Base-by-base conservation (phyloP, 768 basidiomycete genomes). In the Lenzites betulinus region DNA sequence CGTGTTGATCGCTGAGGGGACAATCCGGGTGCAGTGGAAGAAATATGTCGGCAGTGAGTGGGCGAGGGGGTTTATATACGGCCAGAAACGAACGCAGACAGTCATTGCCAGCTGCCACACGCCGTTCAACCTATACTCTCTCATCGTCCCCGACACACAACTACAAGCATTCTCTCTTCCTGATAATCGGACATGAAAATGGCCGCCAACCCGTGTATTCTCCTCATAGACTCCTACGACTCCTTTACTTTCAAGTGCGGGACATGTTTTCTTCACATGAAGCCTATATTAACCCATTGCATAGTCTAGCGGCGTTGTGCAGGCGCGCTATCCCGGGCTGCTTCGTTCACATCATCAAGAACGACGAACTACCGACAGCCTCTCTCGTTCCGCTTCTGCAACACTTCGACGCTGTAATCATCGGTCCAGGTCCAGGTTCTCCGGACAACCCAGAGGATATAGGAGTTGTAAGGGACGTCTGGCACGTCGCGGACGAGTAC, bases 381-480 rank as follows among this genome's bases (percentile, higher is more conserved):
- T 71, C 81, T 49, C 76, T 93, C 28, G 68, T 79, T 7, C 79
- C 83, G 1, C 74, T 81, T 62, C 80, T 93, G 43, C 64, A 72
- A 3, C 79, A 79, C 64, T 93, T 92, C 70, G 81, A 86, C 28
- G 88, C 87, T 30, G 73, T 92, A 54, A 72, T 93, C 63, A 78
- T 93, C 20, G 90, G 91, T 16, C 90, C 91, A 13, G 92, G 92
- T 2, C 92, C 92, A 11, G 91, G 91, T 11, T 90, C 90, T 30
- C 92, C 90, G 1, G 78, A 83, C 38, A 78, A 81, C 28, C 69
- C 77, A 9, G 68, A 74, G 30, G 91, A 92, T 60, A 79, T 90
- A 39, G 91, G 92, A 7, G 66, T 92, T 36, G 81, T 93, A 56
- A 81, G 78, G 52, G 77, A 89, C 62, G 73, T 93, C 4, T 93